Conservation (phyloP, 2,329 filamentous ascomycete genomes). For the Ceratocystis diversiconidia region DNA sequence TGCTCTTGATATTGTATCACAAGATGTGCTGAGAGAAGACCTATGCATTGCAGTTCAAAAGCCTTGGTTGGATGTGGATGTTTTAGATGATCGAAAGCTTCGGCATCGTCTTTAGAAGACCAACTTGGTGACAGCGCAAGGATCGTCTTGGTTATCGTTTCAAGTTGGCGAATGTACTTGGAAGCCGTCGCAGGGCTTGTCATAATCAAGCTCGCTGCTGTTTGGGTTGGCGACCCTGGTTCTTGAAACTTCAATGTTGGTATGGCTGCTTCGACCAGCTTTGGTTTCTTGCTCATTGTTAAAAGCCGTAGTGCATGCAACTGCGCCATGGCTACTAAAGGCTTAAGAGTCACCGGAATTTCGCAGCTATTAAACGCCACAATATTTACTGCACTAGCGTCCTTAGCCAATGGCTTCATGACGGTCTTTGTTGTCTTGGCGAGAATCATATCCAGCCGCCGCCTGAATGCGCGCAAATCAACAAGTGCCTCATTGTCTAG, state of each 20-base stretch:
- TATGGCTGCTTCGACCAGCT: slow-evolving; percentile 42
- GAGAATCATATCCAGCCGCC: slow-evolving; percentile 36
- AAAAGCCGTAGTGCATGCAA: slow-evolving; percentile 51
- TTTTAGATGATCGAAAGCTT: slow-evolving; percentile 38
- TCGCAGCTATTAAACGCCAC: slow-evolving; percentile 43
- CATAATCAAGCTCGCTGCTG: slow-evolving; percentile 7
- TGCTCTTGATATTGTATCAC: slow-evolving; percentile 16
- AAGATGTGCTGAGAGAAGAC: slow-evolving; percentile 29
- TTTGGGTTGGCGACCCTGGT: slow-evolving; percentile 13
- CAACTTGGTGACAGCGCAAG: slow-evolving; percentile 53
- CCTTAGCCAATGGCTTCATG: slow-evolving; percentile 24
- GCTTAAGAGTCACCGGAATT: slow-evolving; percentile 32
- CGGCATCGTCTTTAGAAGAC: slow-evolving; percentile 46
- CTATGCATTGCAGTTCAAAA: slow-evolving; percentile 50
- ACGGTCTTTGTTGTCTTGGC: slow-evolving; percentile 21
- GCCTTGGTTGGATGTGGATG: slow-evolving; percentile 42
- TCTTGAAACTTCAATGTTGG: slow-evolving; percentile 40
- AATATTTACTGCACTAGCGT: slow-evolving; percentile 33
- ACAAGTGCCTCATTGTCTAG: slow-evolving; percentile 54
- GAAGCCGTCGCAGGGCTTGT: slow-evolving; percentile 29
- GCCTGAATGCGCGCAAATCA: slow-evolving; percentile 53
- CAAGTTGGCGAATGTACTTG: slow-evolving; percentile 52
- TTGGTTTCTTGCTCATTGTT: slow-evolving; percentile 43
- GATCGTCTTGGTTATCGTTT: slow-evolving; percentile 49
- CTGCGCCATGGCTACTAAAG: slow-evolving; percentile 49